Percentiles rank a stretch among this genome's conserved stretches.
Conservation (phyloP, 371 early-diverging fungal genomes). For the Mucor velutinosus region DNA sequence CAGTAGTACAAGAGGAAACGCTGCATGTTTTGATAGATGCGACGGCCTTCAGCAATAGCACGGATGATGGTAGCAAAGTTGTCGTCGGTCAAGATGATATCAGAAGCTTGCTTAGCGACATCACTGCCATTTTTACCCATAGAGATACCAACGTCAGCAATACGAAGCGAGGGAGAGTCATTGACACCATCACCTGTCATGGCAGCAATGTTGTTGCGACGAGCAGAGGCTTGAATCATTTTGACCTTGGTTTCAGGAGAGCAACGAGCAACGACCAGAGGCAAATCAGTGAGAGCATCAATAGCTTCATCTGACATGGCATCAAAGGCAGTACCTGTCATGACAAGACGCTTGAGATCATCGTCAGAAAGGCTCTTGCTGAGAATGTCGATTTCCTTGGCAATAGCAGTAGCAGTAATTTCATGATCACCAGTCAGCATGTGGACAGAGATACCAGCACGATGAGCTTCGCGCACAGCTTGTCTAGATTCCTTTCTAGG, state of each 20-base stretch:
- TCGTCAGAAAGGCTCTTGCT: constrained; percentile 39
- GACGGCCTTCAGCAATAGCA: constrained; percentile 84
- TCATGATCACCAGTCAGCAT: constrained; percentile 97
- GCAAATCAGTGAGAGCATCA: constrained; percentile 75
- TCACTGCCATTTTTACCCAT: constrained; percentile 94
- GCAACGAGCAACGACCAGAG: constrained; percentile 91
- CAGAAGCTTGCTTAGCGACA: constrained; percentile 90
- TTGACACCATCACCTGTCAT: constrained; percentile 95
- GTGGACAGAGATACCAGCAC: constrained; percentile 89
- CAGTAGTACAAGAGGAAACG: constrained; percentile 88
- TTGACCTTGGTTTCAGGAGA: constrained; percentile 96
- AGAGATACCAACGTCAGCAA: constrained; percentile 90
- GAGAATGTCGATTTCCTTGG: constrained; percentile 87
- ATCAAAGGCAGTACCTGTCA: constrained; percentile 86
- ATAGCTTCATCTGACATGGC: constrained; percentile 80
- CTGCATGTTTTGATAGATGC: constrained; percentile 90
- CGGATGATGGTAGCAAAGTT: constrained; percentile 87
- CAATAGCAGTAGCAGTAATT: constrained; percentile 89
- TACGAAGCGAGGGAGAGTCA: constrained; percentile 90
- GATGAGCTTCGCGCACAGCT: constrained; percentile 82
- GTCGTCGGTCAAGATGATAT: constrained; percentile 87
- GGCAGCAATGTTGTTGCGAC: constrained; percentile 67
- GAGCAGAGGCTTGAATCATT: constrained; percentile 92
- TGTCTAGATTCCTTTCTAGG: constrained; percentile 74
- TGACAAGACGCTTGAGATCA: constrained; percentile 62